phyloP scores from a whole-genome alignment of 2,329 filamentous ascomycete genomes.

The Epichloe scottii region DNA sequence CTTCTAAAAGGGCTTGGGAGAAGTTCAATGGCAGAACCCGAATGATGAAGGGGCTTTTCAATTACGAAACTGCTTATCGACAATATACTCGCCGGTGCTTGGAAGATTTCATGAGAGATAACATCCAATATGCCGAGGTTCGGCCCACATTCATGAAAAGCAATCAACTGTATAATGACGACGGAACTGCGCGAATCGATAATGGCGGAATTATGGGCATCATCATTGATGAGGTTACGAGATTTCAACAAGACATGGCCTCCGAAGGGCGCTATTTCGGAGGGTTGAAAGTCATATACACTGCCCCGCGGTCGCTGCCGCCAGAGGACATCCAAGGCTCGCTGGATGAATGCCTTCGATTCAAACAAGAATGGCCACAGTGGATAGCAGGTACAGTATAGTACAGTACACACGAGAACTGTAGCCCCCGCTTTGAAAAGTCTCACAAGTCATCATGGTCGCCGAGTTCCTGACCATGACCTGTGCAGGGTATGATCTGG shows the following conservation, averaged over 20 bases:
- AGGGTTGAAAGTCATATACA: slow-evolving; percentile 60
- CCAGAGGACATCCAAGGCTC: slow-evolving; percentile 34
- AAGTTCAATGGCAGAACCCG: slow-evolving; percentile 57
- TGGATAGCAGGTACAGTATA: slow-evolving; percentile 45
- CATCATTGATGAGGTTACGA: slow-evolving; percentile 40
- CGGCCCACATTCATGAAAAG: slow-evolving; percentile 54
- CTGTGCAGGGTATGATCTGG: slow-evolving; percentile 50
- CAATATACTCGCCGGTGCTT: slow-evolving; percentile 48
- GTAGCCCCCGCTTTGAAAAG: too few species aligned
- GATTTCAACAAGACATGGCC: slow-evolving; percentile 28
- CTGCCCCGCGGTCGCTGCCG: slow-evolving; percentile 50
- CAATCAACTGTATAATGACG: slow-evolving; percentile 48
- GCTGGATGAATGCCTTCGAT: slow-evolving; percentile 46
- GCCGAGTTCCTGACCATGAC: background rate
- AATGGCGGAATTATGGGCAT: slow-evolving; percentile 49
- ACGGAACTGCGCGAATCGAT: slow-evolving; percentile 38
- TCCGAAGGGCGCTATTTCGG: slow-evolving; percentile 33
- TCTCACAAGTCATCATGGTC: too few species aligned
- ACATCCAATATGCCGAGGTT: slow-evolving; percentile 60
- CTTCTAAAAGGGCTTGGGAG: slow-evolving; percentile 34
- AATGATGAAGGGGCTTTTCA: slow-evolving; percentile 61
- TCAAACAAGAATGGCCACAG: slow-evolving; percentile 43
- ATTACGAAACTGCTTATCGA: slow-evolving; percentile 50
- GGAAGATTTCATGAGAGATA: slow-evolving; percentile 48
- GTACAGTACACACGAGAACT: background rate